Evolutionary conservation across 176 grass and related monocot genomes (phyloP).

Genomic region (Avena atlantica): DNA sequence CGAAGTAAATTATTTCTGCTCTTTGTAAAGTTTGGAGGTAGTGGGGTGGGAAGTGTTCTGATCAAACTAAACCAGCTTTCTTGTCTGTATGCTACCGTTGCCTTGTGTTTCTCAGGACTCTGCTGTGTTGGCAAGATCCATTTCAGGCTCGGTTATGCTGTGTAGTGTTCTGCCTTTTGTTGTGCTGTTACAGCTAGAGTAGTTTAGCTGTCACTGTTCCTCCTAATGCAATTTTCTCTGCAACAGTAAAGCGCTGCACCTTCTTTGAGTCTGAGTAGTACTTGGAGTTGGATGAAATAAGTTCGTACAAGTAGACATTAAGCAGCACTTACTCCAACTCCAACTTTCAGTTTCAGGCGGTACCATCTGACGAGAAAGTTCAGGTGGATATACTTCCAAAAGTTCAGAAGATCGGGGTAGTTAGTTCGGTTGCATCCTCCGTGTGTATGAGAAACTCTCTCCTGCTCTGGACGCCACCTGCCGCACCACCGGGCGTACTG

Average conservation of each 20-base stretch:
- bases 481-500: background rate
- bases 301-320: too few relatives aligned
- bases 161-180: background rate
- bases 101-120: conserved; percentile 18
- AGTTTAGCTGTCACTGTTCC: background rate
- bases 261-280: too few relatives aligned
- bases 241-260: too few relatives aligned
- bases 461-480: background rate
- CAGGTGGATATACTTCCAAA: background rate
- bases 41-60: background rate
- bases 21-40: background rate
- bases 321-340: background rate
- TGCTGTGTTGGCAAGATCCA: conserved; percentile 18
- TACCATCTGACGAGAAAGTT: background rate
- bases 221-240: background rate
- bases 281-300: too few relatives aligned
- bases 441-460: background rate
- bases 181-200: background rate
- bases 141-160: background rate
- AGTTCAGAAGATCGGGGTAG: background rate
- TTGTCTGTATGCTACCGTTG: background rate
- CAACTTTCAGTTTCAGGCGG: too few relatives aligned
- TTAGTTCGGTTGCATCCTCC: background rate
- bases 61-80: background rate
- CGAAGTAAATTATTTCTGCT: background rate